A percentile compares a stretch with the other conserved stretches of the same genome.
These are phyloP conservation scores for Ceratocystis eucalypticola DNA, from an alignment of 2,329 filamentous ascomycete genomes.

Conservation along the genomic window DNA sequence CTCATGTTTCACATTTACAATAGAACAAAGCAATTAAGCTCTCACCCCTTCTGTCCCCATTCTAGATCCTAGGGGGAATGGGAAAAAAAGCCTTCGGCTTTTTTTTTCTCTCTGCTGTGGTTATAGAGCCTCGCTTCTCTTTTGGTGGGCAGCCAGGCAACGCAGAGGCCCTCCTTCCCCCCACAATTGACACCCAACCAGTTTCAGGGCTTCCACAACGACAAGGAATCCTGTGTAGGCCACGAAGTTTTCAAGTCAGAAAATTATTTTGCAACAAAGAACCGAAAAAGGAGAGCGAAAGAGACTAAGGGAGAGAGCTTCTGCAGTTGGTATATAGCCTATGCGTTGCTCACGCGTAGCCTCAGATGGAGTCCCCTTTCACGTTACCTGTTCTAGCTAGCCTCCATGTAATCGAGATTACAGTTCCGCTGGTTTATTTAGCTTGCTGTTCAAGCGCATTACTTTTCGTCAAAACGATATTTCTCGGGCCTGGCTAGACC, in stretches of 20 bases:
- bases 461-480: neutral
- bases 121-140: neutral
- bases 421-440: neutral
- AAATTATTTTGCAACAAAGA: neutral
- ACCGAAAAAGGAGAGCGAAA: neutral
- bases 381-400: neutral
- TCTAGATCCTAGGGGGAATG: neutral
- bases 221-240: neutral
- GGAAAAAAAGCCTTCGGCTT: neutral
- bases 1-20: neutral
- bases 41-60: too few relatives aligned
- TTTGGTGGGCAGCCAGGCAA: neutral
- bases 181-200: neutral
- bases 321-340: neutral
- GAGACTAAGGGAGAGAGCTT: too few relatives aligned
- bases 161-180: neutral
- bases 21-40: neutral
- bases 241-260: neutral
- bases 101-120: neutral
- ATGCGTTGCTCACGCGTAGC: neutral
- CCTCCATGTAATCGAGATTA: neutral
- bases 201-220: neutral
- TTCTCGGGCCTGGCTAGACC: neutral
- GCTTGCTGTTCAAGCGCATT: neutral
- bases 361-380: neutral